Conservation (phyloP, 306 rosid species). For the Cicer chorassanicum region DNA sequence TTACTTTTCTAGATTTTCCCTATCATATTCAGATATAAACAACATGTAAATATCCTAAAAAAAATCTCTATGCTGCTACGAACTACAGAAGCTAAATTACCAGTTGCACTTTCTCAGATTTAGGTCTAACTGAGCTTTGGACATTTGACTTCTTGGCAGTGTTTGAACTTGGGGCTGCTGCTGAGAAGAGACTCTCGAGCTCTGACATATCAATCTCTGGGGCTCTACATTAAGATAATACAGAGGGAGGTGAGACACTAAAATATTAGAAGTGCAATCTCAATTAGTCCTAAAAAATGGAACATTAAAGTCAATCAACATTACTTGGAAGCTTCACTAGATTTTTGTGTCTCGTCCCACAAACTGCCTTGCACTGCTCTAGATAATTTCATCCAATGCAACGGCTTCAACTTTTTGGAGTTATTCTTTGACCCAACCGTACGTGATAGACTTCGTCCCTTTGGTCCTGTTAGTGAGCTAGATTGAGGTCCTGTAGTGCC, state of each 20-base stretch:
- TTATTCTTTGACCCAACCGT: slow-evolving; percentile 54
- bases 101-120: slow-evolving; percentile 90
- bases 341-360: slow-evolving; percentile 93
- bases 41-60: slow-evolving; percentile 29
- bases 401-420: slow-evolving; percentile 82
- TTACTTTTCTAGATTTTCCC: slow-evolving; percentile 25
- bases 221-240: slow-evolving; percentile 62
- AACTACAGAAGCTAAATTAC: slow-evolving; percentile 54
- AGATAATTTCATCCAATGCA: slow-evolving; percentile 89
- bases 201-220: slow-evolving; percentile 95
- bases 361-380: slow-evolving; percentile 90
- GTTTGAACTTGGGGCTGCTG: slow-evolving; percentile 64
- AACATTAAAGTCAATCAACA: slow-evolving; percentile 41
- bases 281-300: slow-evolving; percentile 38
- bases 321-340: slow-evolving; percentile 80
- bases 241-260: slow-evolving; percentile 27
- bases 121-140: slow-evolving; percentile 61
- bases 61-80: slow-evolving; percentile 13
- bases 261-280: slow-evolving; percentile 36
- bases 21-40: slow-evolving; percentile 33
- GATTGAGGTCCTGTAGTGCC: slow-evolving; percentile 49
- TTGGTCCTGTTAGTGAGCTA: slow-evolving; percentile 46
- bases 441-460: slow-evolving; percentile 63
- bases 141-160: slow-evolving; percentile 53
- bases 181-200: slow-evolving; percentile 91